Conservation (phyloP, 2,329 filamentous ascomycete genomes). For the Colletotrichum gloeosporioides region DNA sequence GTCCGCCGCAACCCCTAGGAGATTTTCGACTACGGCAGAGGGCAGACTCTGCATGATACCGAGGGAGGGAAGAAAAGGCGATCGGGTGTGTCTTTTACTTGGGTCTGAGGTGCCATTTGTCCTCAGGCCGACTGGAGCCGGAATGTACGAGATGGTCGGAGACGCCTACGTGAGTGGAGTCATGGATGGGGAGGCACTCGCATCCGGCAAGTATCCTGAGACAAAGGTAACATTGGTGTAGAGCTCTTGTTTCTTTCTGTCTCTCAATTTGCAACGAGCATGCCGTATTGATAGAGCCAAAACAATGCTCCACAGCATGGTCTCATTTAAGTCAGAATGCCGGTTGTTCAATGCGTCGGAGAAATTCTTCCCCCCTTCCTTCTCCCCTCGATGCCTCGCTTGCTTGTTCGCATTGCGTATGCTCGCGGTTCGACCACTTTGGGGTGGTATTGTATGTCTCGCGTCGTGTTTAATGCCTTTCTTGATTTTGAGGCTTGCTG, state of each 20-base stretch:
- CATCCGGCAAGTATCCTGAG: background rate
- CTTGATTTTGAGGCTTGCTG: background rate
- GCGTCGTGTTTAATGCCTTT: background rate
- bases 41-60: background rate
- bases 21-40: background rate
- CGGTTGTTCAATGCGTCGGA: background rate
- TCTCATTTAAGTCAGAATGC: background rate
- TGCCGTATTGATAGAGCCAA: background rate
- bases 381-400: background rate
- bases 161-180: background rate
- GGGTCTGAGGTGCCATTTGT: conserved; percentile 7
- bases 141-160: conserved; percentile 2
- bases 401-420: background rate
- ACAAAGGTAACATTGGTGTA: background rate
- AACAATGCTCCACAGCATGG: background rate
- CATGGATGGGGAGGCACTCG: conserved; percentile 4
- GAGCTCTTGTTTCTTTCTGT: background rate
- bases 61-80: background rate
- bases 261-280: background rate
- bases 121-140: background rate
- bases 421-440: background rate
- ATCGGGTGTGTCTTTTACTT: background rate
- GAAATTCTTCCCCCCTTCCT: background rate
- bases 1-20: background rate
- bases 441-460: background rate